Conservation (phyloP, 179 eudicot species). For the Amaranthus tricolor region DNA sequence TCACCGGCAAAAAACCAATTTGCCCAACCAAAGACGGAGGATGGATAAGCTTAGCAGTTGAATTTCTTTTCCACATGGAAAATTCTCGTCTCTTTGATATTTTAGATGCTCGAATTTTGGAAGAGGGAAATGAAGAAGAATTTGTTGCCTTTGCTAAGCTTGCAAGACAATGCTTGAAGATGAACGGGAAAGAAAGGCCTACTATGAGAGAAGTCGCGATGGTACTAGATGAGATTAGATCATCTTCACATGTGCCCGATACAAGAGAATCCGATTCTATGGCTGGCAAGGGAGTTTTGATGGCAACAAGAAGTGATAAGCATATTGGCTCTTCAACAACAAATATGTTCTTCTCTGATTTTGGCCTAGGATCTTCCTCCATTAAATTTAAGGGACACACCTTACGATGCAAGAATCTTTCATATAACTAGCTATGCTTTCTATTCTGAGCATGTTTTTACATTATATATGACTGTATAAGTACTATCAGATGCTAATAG, state of each 20-base stretch:
- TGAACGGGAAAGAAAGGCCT: constrained; percentile 21
- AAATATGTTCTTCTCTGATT: neutral
- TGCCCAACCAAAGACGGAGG: constrained; percentile 9
- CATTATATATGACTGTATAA: neutral
- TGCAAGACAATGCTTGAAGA: constrained; percentile 15
- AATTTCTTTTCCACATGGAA: constrained; percentile 17
- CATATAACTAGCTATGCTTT: neutral
- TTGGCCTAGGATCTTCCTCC: constrained; percentile 6
- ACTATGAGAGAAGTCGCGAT: constrained; percentile 22
- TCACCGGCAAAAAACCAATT: constrained; percentile 28
- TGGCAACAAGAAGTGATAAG: neutral
- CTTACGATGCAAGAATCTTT: neutral
- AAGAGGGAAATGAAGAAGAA: constrained; percentile 20
- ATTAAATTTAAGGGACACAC: neutral
- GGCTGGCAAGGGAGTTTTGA: neutral
- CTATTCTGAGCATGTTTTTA: neutral
- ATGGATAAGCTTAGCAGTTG: constrained; percentile 23
- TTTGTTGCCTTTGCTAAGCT: constrained; percentile 19
- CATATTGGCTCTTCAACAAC: neutral
- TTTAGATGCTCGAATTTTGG: constrained; percentile 10
- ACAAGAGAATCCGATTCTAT: neutral
- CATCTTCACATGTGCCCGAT: constrained; percentile 3
- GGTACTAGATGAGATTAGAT: constrained; percentile 9
- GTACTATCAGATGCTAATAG: neutral
- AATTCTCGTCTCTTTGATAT: constrained; percentile 7